These are phyloP conservation scores for Taiozyma sp. DNA, from an alignment of 1,139 yeast genomes.

Conservation along the genomic window DNA sequence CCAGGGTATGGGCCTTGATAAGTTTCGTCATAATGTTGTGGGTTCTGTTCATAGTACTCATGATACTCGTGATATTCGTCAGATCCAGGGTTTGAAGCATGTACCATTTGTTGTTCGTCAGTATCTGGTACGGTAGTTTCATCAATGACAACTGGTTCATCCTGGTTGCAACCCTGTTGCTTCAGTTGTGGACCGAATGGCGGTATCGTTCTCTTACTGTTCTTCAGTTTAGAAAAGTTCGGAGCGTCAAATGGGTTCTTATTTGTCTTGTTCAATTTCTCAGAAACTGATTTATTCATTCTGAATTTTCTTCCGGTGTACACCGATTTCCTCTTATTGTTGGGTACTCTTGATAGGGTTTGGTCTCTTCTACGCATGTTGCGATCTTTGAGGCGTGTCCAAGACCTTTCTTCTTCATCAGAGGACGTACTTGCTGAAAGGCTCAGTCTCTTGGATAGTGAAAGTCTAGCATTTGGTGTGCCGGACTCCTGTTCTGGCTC, in stretches of 20 bases:
- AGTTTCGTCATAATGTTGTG: neutral
- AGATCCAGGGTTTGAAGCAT: neutral
- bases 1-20: neutral
- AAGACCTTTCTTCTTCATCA: neutral
- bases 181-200: neutral
- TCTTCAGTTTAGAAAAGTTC: slow-evolving; percentile 9
- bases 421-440: neutral
- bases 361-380: neutral
- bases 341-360: neutral
- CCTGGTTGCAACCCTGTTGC: neutral
- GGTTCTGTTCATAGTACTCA: neutral
- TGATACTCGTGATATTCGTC: neutral
- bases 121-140: neutral
- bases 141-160: neutral
- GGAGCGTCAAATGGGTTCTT: neutral
- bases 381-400: neutral
- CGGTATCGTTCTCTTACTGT: slow-evolving; percentile 8
- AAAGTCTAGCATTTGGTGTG: neutral
- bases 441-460: neutral
- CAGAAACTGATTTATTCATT: neutral
- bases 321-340: neutral
- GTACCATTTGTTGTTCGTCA: neutral
- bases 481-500: neutral
- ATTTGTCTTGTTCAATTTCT: neutral
- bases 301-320: neutral